These are phyloP conservation scores for Agrostemma githago DNA, from an alignment of 148 eudicot species.

Conservation along the genomic window DNA sequence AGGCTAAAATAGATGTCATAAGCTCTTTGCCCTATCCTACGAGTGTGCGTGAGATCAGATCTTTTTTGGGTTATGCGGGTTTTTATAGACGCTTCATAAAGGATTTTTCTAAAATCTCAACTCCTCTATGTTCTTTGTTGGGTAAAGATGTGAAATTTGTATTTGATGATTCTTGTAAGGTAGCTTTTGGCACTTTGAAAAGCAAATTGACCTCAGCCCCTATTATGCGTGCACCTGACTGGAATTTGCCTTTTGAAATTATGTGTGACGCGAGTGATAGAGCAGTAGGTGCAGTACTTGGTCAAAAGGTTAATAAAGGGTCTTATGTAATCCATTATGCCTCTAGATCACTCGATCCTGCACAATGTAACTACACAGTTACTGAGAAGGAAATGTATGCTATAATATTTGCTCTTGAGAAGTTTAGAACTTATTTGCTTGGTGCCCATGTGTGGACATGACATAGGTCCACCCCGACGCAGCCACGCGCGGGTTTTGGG, in stretches of 20 bases:
- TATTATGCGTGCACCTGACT: background rate
- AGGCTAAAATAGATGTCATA: too few relatives aligned
- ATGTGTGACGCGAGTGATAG: slow-evolving; percentile 7
- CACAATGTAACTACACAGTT: background rate
- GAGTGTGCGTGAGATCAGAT: too few relatives aligned
- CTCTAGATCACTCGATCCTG: background rate
- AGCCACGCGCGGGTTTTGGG: too few relatives aligned
- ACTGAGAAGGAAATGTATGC: slow-evolving; percentile 2
- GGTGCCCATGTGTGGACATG: background rate
- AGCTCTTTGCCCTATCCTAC: too few relatives aligned
- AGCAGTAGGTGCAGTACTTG: background rate
- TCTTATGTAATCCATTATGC: slow-evolving; percentile 8
- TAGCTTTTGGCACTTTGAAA: background rate
- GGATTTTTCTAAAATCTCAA: too few relatives aligned
- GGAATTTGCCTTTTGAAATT: slow-evolving; percentile 4
- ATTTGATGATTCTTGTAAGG: too few relatives aligned
- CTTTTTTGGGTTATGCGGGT: too few relatives aligned
- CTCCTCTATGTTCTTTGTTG: too few relatives aligned
- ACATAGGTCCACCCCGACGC: too few relatives aligned
- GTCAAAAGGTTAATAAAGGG: background rate
- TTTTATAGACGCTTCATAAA: too few relatives aligned
- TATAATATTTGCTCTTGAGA: background rate
- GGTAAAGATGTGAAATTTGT: too few relatives aligned
- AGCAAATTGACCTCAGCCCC: background rate
- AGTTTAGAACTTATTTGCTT: background rate